These are phyloP conservation scores for Ogataea pignaliae DNA, from an alignment of 805 yeast species.

Conservation along the genomic window DNA sequence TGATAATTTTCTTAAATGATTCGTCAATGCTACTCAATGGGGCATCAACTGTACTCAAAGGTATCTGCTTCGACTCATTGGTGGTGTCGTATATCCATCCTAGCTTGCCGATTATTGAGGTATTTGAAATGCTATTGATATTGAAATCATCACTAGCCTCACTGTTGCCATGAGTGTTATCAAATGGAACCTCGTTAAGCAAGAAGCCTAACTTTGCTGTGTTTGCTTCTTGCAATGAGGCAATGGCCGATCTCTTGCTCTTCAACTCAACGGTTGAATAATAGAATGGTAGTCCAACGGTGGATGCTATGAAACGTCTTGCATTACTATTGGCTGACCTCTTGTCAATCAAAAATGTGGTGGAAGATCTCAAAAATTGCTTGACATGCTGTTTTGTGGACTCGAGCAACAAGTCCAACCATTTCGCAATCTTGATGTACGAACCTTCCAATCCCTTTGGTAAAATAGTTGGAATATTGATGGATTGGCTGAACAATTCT, in stretches of 20 bases:
- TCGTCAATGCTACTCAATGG: too few species aligned
- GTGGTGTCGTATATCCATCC: conserved; percentile 2
- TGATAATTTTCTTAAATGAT: conserved; percentile 8
- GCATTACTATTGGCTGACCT: conserved; percentile 14
- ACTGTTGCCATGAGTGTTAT: conserved; percentile 4
- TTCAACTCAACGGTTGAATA: conserved; percentile 29
- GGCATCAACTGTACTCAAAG: conserved; percentile 1
- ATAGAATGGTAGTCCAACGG: conserved; percentile 34
- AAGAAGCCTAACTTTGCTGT: conserved; percentile 35
- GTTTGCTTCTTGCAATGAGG: conserved; percentile 23
- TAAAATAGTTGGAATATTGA: conserved; percentile 20
- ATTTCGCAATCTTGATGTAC: conserved; percentile 10
- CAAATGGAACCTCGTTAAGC: conserved; percentile 29
- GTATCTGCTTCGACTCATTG: background rate
- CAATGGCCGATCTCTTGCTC: conserved; percentile 19
- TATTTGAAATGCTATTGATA: background rate
- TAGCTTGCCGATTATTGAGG: conserved; percentile 4
- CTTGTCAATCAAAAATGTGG: conserved; percentile 20
- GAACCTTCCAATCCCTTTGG: conserved; percentile 9
- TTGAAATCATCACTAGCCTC: background rate
- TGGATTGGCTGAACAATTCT: conserved; percentile 11
- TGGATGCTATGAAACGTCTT: conserved; percentile 22
- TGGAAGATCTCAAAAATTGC: conserved; percentile 19
- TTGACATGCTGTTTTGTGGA: conserved; percentile 12
- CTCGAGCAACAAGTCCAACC: conserved; percentile 11